Evolutionary conservation across 2,329 filamentous ascomycete genomes (phyloP).

Genomic region (Penicillium sp.): DNA sequence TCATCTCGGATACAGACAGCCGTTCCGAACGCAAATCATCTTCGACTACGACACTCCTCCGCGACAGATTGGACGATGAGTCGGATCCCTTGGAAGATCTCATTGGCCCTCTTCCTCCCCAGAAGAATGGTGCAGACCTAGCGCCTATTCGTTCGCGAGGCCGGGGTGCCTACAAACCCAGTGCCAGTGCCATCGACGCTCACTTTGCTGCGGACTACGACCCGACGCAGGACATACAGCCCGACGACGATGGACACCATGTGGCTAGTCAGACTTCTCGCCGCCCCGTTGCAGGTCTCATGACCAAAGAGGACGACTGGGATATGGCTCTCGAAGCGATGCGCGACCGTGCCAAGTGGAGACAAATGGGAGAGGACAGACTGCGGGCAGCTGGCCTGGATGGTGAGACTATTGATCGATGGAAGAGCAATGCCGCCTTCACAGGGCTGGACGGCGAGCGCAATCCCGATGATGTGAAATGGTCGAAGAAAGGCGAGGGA

Average conservation of each 20-base stretch:
- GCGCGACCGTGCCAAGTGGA: constrained; percentile 73
- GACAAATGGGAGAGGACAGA: constrained; percentile 67
- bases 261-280: constrained; percentile 49
- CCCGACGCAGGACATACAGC: constrained; percentile 44
- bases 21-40: background rate
- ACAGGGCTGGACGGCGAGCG: constrained; percentile 48
- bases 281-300: constrained; percentile 38
- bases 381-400: constrained; percentile 73
- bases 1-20: constrained; percentile 1
- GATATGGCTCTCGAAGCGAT: constrained; percentile 72
- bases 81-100: constrained; percentile 72
- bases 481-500: constrained; percentile 64
- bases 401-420: constrained; percentile 66
- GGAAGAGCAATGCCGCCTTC: constrained; percentile 59
- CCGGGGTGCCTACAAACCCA: constrained; percentile 58
- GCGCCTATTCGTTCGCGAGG: constrained; percentile 57
- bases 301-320: constrained; percentile 62
- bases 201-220: constrained; percentile 68
- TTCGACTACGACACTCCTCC: background rate
- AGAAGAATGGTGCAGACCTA: constrained; percentile 15
- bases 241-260: constrained; percentile 50
- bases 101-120: constrained; percentile 65
- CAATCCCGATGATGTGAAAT: constrained; percentile 64
- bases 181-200: constrained; percentile 65
- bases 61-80: constrained; percentile 24